Conservation (phyloP, 2,329 filamentous ascomycete genomes). For the Ascochyta pisi region DNA sequence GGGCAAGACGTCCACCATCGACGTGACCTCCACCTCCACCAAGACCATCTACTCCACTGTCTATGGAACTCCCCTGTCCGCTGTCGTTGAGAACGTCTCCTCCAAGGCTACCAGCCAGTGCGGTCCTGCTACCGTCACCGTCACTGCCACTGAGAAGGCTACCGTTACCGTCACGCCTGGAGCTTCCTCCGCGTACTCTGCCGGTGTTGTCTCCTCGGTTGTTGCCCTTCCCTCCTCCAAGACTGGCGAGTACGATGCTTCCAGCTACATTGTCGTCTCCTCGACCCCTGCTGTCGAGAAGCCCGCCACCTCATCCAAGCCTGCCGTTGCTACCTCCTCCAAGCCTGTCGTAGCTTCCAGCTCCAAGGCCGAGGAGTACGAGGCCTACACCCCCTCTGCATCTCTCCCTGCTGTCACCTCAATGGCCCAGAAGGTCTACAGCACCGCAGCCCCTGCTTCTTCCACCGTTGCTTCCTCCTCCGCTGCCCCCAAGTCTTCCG, state of each 20-base stretch:
- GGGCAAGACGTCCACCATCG: slow-evolving; percentile 35
- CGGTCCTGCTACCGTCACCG: slow-evolving; percentile 42
- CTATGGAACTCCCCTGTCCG: slow-evolving; percentile 30
- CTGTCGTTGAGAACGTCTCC: slow-evolving; percentile 28
- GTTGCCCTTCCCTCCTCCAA: slow-evolving; percentile 19
- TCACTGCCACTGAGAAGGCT: slow-evolving; percentile 52
- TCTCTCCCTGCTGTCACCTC: slow-evolving; percentile 12
- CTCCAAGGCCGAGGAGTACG: slow-evolving; percentile 26
- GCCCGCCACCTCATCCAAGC: slow-evolving; percentile 12
- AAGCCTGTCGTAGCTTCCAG: slow-evolving; percentile 16
- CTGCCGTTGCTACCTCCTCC: slow-evolving; percentile 21
- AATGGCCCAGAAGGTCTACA: slow-evolving; percentile 18
- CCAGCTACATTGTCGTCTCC: slow-evolving; percentile 17
- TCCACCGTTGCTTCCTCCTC: slow-evolving; percentile 22
- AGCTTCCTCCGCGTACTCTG: slow-evolving; percentile 15
- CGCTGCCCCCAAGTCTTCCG: slow-evolving; percentile 26
- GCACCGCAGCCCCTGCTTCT: slow-evolving; percentile 10
- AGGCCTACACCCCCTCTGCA: slow-evolving; percentile 16
- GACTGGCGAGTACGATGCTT: slow-evolving; percentile 18
- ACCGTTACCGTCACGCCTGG: slow-evolving; percentile 50
- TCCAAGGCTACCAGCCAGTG: slow-evolving; percentile 29
- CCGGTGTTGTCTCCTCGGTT: slow-evolving; percentile 24
- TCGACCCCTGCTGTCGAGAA: slow-evolving; percentile 20
- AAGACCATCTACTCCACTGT: slow-evolving; percentile 36
- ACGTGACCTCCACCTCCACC: slow-evolving; percentile 34